Base-by-base conservation (phyloP, 805 yeast genomes). In the Tanozyma kutaoensis region DNA sequence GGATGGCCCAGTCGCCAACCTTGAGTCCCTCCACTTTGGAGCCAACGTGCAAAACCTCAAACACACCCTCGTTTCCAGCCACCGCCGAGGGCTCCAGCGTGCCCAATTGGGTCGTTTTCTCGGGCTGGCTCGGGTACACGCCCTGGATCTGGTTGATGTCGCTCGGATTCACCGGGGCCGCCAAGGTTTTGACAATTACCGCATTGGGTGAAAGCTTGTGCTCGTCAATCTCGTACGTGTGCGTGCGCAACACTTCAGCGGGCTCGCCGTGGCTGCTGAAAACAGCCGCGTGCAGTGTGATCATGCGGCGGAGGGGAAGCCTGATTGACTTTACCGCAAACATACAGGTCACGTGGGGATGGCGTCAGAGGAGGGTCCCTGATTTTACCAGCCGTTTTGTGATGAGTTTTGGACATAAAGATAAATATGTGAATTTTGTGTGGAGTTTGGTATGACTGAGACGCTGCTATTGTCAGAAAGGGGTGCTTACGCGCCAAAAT, bases 1-100 rank as follows among this genome's bases (percentile, higher is more conserved):
- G 96, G 24, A 88, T 68, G 21, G 76, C 82, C 86, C 93, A 84
- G 49, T 91, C 97, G 24, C 95, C 95, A 2, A 57, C 54, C 24
- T 58, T 39, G 27, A 80, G 57, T 5, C 46, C 40, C 3, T 37
- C 33, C 8, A 72, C 79, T 11, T 51, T 42, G 8, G 62, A 38
- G 13, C 94, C 95, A 8, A 69, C 67, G 28, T 74, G 71, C n/a
- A 80, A 45, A n/a, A 88, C 76, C 46, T 82, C 78, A 46, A 81
- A 86, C 8, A 82, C 66, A 14, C 95, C 97, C 53, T 88, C 98
- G 48, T 91, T 91, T 29, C 98, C 98, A 20, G 35, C 36, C 5
- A 38, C 41, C 86, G 4, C 93, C 93, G 7, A 72, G 55, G 12
- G 39, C 25, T 64, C 68, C 12, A 55, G 53, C 2, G 81, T 69